Evolutionary conservation across 2,329 filamentous ascomycete species (phyloP).

Genomic region (Penicillium sp.): DNA sequence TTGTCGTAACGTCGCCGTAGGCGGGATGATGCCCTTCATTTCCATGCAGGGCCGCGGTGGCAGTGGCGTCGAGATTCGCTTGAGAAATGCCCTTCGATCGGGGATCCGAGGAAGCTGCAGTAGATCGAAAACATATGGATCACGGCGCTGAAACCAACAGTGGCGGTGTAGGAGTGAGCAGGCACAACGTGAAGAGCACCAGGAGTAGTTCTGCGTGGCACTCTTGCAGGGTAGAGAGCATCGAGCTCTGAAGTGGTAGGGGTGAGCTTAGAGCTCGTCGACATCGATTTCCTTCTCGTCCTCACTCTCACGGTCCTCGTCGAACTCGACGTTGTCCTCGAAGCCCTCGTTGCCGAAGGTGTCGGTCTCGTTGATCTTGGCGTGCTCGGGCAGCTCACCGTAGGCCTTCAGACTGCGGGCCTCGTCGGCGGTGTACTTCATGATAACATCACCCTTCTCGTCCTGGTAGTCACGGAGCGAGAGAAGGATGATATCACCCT

Average conservation of each 20-base stretch:
- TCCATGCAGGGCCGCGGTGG: slow-evolving; percentile 20
- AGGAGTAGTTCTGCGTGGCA: slow-evolving; percentile 27
- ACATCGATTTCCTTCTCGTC: slow-evolving; percentile 85
- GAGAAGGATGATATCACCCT: slow-evolving; percentile 89
- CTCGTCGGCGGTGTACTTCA: slow-evolving; percentile 96
- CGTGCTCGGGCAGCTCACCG: slow-evolving; percentile 93
- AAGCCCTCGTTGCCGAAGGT: slow-evolving; percentile 86
- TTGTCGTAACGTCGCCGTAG: slow-evolving; percentile 29
- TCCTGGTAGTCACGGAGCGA: slow-evolving; percentile 91
- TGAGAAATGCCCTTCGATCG: slow-evolving; percentile 18
- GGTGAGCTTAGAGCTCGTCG: slow-evolving; percentile 78
- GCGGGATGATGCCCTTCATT: slow-evolving; percentile 16
- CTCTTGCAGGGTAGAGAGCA: slow-evolving; percentile 39
- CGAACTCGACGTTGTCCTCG: slow-evolving; percentile 98
- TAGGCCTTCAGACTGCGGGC: slow-evolving; percentile 94
- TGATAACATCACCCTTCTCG: slow-evolving; percentile 89
- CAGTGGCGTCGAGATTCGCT: slow-evolving; percentile 17
- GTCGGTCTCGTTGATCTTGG: slow-evolving; percentile 99
- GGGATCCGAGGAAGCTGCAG: slow-evolving; percentile 13
- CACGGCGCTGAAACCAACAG: slow-evolving; percentile 22
- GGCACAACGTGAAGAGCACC: slow-evolving; percentile 31
- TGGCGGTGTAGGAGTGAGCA: slow-evolving; percentile 22
- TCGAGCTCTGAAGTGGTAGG: slow-evolving; percentile 30
- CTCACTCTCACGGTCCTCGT: slow-evolving; percentile 77
- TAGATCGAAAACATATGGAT: slow-evolving; percentile 20